Evolutionary conservation across 2,329 filamentous ascomycete genomes (phyloP).

Genomic region (Neonectria faginata): DNA sequence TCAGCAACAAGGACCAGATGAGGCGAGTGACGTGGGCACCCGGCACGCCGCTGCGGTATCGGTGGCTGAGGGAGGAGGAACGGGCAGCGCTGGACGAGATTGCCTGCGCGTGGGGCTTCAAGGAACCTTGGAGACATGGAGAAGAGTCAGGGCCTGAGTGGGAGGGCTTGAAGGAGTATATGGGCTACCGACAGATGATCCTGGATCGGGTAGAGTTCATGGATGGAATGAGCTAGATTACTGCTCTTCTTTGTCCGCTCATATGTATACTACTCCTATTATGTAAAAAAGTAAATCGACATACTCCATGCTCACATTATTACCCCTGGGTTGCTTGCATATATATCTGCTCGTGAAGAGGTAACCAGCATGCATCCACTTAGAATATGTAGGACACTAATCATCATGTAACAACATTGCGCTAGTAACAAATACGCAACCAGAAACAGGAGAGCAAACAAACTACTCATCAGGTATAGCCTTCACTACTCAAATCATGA

Average conservation of each 20-base stretch:
- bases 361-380: neutral
- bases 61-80: conserved; percentile 93
- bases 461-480: neutral
- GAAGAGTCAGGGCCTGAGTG: conserved; percentile 94
- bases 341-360: neutral
- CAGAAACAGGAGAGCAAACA: no score
- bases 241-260: conserved; percentile 1
- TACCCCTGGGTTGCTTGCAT: neutral
- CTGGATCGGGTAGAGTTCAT: conserved; percentile 90
- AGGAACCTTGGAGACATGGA: conserved; percentile 80
- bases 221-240: conserved; percentile 77
- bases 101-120: conserved; percentile 91
- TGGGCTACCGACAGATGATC: conserved; percentile 86
- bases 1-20: conserved; percentile 95
- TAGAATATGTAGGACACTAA: no score
- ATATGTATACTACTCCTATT: conserved; percentile 36
- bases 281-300: conserved; percentile 31
- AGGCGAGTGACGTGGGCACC: conserved; percentile 89
- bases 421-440: no score
- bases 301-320: conserved; percentile 2
- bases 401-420: neutral
- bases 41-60: conserved; percentile 81
- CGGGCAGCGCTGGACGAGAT: conserved; percentile 87
- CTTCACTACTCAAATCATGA: neutral
- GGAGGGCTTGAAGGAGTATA: conserved; percentile 86